These are phyloP conservation scores for Bathelium albidoporum DNA, from an alignment of 495 filamentous ascomycete species.

Conservation along the genomic window DNA sequence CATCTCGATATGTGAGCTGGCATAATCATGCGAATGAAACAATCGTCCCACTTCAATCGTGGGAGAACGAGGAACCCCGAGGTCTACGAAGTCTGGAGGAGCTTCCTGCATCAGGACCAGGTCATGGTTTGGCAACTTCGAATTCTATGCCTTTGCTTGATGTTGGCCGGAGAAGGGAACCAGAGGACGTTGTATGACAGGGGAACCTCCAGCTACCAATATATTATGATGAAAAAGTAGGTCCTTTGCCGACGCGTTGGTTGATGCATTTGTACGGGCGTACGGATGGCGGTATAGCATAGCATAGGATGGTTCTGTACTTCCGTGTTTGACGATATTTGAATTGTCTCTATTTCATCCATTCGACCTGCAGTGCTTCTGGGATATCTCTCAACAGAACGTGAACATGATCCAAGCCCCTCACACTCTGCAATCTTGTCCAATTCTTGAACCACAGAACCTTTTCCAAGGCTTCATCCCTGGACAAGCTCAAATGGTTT, in stretches of 20 bases:
- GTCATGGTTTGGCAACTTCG: background rate
- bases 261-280: background rate
- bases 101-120: background rate
- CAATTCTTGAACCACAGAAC: conserved; percentile 95
- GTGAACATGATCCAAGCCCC: conserved; percentile 70
- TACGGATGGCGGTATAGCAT: background rate
- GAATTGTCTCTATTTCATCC: conserved; percentile 33
- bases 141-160: background rate
- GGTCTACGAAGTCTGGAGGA: background rate
- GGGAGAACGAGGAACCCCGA: background rate
- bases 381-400: conserved; percentile 55
- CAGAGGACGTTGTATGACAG: background rate
- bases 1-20: background rate
- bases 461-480: conserved; percentile 34
- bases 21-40: background rate
- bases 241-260: background rate
- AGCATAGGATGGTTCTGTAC: too few relatives aligned
- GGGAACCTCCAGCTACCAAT: background rate
- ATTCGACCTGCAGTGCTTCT: conserved; percentile 48
- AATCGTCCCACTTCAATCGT: background rate
- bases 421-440: conserved; percentile 77
- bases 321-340: background rate
- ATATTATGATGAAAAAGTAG: background rate
- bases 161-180: background rate
- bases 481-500: background rate